phyloP scores from a whole-genome alignment of 108 stramenopile genomes.

The Nitzschia sp. region DNA sequence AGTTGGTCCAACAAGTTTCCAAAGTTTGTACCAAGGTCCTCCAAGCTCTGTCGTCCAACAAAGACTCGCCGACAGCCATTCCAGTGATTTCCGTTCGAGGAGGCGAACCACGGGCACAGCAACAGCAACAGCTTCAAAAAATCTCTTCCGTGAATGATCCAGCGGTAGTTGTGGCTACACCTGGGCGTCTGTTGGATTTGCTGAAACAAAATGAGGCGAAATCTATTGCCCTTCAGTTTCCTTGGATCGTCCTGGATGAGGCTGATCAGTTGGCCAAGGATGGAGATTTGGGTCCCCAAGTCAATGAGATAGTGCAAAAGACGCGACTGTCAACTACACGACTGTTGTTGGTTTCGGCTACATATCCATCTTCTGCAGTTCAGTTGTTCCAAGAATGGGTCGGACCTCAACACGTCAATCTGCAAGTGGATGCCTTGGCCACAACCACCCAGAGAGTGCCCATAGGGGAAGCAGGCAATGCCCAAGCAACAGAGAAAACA shows the following conservation, averaged over 20 bases:
- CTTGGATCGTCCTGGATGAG: conserved; percentile 66
- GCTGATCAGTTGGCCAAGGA: conserved; percentile 72
- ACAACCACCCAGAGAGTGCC: background rate
- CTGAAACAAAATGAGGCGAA: background rate
- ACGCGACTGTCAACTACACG: conserved; percentile 3
- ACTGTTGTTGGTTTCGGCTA: conserved; percentile 55
- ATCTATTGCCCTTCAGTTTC: background rate
- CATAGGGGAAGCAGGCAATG: conserved; percentile 5
- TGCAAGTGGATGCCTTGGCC: conserved; percentile 9
- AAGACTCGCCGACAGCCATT: conserved; percentile 16
- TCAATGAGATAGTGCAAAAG: conserved; percentile 33
- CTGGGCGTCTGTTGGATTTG: conserved; percentile 69
- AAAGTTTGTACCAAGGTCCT: conserved; percentile 48
- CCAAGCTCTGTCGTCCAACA: conserved; percentile 34
- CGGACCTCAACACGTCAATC: background rate
- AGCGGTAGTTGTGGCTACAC: conserved; percentile 65
- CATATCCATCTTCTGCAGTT: conserved; percentile 42
- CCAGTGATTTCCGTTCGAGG: conserved; percentile 64
- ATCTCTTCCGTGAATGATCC: conserved; percentile 11
- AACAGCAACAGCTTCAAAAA: conserved; percentile 23
- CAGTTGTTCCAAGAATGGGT: conserved; percentile 27
- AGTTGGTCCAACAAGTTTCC: conserved; percentile 69
- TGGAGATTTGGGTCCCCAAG: conserved; percentile 62
- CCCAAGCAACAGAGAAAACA: conserved; percentile 1
- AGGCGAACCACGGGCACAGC: conserved; percentile 50